Evolutionary conservation across 257 asterid species (phyloP), one percentile per base, ranked within the genome.

Genomic region (Fraxinus quadrangulata): DNA sequence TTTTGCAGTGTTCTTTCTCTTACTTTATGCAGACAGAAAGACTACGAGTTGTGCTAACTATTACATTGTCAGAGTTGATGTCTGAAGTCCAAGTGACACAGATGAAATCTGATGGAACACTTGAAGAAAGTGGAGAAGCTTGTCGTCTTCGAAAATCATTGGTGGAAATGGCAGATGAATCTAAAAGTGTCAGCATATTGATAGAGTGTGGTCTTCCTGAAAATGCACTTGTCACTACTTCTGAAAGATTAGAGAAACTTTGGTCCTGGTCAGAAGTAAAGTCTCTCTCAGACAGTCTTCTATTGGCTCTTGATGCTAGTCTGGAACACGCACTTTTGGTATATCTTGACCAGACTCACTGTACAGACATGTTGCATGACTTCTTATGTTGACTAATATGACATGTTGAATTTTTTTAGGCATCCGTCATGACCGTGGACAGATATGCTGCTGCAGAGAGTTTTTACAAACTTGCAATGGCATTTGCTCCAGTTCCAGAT

Each of bases 401-500:
- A 71, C 75, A 63, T 77, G 54, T 63, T 65, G 47, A 30, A 71
- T 47, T 40, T 30, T 79, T 86, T 24, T 81, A 93, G 99, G 96
- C 94, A 16, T 89, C 98, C 66, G 90, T 93, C 85, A 96, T 93
- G 98, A 92, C 92, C 16, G 88, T 90, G 78, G 99, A 96, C 74
- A 88, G 97, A 84, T 93, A 96, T 82, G 97, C 95, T 63, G 98
- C 99, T 75, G 98, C 99, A 45, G 98, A 96, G 92, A 92, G 99
- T 85, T 96, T 89, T 85, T 88, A 96, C 88, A 96, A 90, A 85
- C 98, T 96, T 75, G 99, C 97, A 8, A 90, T 93, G 98, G 97
- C 99, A 63, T 96, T 96, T 87, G 96, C 99, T 65, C 98, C 98
- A 73, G 99, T 96, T 59, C 99, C 99, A 8, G 99, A 96, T 88